Conservation (phyloP, 257 asterid species). For the Datura wrightii region DNA sequence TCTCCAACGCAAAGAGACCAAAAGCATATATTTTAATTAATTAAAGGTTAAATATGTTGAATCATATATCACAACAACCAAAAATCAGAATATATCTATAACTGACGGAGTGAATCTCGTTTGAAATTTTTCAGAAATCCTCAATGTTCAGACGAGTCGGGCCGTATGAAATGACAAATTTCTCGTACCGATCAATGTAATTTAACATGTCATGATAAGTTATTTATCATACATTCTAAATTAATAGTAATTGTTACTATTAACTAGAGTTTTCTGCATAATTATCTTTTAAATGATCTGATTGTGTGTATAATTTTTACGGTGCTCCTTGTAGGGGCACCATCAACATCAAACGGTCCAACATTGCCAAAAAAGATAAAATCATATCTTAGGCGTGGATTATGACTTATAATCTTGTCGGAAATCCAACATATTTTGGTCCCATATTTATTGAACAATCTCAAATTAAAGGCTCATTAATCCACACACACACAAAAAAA, state of each 20-base stretch:
- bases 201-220: not conserved
- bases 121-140: not conserved
- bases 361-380: not conserved
- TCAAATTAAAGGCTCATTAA: not conserved
- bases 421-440: constrained; percentile 34
- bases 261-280: not conserved
- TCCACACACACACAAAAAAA: not conserved
- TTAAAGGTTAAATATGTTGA: no score
- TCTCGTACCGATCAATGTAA: not conserved
- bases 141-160: not conserved
- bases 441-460: not conserved
- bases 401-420: constrained; percentile 36
- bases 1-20: not conserved
- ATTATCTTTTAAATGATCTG: not conserved
- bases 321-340: not conserved
- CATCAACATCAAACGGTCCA: constrained; percentile 10
- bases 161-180: not conserved
- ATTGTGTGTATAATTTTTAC: not conserved
- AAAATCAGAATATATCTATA: not conserved
- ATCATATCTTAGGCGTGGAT: constrained; percentile 21
- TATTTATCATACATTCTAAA: not conserved
- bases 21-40: not conserved
- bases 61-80: not conserved
- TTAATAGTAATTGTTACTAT: not conserved
- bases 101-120: not conserved